Evolutionary conservation across 2,329 filamentous ascomycete species (phyloP).

Genomic region (Samsoniella hepiali): DNA sequence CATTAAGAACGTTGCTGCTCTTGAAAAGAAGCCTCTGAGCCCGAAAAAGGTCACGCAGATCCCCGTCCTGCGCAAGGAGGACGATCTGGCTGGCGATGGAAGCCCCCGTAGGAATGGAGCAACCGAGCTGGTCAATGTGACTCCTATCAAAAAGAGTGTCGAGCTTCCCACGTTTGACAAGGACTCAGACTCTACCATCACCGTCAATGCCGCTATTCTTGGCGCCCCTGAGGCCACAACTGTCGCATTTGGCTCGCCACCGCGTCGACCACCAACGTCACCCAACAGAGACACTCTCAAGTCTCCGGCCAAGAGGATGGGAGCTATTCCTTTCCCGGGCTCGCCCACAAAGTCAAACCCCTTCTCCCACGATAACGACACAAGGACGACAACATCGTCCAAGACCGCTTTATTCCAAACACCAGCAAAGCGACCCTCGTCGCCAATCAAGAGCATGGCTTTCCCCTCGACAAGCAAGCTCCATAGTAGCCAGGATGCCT

Average conservation of each 20-base stretch:
- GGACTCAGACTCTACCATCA: constrained; percentile 26
- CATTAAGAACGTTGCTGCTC: constrained; percentile 34
- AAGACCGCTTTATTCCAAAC: constrained; percentile 45
- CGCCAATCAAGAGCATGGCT: constrained; percentile 40
- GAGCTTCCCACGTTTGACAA: constrained; percentile 19
- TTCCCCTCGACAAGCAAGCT: constrained; percentile 27
- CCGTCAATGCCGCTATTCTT: constrained; percentile 28
- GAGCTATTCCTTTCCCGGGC: constrained; percentile 30
- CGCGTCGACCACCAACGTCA: constrained; percentile 51
- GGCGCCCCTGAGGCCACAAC: constrained; percentile 36
- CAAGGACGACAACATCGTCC: constrained; percentile 26
- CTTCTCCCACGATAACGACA: constrained; percentile 15
- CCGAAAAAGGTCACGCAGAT: constrained; percentile 64
- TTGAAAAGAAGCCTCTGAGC: constrained; percentile 53
- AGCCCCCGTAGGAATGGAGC: constrained; percentile 45
- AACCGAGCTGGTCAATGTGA: constrained; percentile 30
- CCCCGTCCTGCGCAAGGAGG: constrained; percentile 40
- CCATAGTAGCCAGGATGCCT: constrained; percentile 35
- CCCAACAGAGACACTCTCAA: constrained; percentile 54
- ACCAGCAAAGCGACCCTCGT: constrained; percentile 49
- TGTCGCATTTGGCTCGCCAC: constrained; percentile 50
- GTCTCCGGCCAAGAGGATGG: constrained; percentile 50
- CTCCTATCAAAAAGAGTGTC: constrained; percentile 39
- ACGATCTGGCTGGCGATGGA: constrained; percentile 55
- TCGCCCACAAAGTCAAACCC: constrained; percentile 31